These are phyloP conservation scores for Albugo laibachii DNA, from an alignment of 352 stramenopile species.

Conservation along the genomic window DNA sequence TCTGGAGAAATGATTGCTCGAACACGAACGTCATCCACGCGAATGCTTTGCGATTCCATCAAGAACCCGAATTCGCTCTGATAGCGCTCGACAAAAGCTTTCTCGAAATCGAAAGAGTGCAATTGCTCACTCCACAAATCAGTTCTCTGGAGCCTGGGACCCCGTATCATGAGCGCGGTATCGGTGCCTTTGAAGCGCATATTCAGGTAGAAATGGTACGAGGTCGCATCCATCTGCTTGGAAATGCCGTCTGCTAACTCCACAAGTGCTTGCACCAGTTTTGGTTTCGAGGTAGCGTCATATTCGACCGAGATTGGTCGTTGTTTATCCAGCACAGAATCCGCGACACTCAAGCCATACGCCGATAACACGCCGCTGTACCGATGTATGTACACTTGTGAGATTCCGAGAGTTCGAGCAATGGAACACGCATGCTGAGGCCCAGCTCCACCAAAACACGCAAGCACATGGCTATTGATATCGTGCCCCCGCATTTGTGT, in stretches of 20 bases:
- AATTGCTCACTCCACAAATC: constrained; percentile 7
- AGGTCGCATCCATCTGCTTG: constrained; percentile 63
- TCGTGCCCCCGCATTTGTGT: constrained; percentile 97
- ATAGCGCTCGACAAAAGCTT: constrained; percentile 85
- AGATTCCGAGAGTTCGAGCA: constrained; percentile 91
- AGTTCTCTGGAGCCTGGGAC: constrained; percentile 9
- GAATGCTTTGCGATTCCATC: constrained; percentile 80
- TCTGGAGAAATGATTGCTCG: constrained; percentile 83
- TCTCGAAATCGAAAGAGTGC: constrained; percentile 65
- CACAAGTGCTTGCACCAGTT: constrained; percentile 22
- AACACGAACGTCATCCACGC: constrained; percentile 96
- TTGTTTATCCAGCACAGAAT: constrained; percentile 95
- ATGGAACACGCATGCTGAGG: constrained; percentile 96
- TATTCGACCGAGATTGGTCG: constrained; percentile 69
- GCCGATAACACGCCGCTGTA: constrained; percentile 97
- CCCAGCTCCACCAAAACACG: constrained; percentile 96
- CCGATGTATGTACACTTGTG: constrained; percentile 95
- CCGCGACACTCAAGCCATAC: constrained; percentile 92
- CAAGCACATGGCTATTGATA: constrained; percentile 90
- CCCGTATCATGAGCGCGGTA: constrained; percentile 92
- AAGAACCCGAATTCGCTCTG: constrained; percentile 96
- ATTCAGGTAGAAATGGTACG: constrained; percentile 93
- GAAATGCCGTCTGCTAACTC: constrained; percentile 35
- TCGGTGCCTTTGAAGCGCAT: constrained; percentile 97
- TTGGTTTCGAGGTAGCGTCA: constrained; percentile 21